phyloP scores from a whole-genome alignment of 176 grass and related monocot species.

The Leersia perrieri region DNA sequence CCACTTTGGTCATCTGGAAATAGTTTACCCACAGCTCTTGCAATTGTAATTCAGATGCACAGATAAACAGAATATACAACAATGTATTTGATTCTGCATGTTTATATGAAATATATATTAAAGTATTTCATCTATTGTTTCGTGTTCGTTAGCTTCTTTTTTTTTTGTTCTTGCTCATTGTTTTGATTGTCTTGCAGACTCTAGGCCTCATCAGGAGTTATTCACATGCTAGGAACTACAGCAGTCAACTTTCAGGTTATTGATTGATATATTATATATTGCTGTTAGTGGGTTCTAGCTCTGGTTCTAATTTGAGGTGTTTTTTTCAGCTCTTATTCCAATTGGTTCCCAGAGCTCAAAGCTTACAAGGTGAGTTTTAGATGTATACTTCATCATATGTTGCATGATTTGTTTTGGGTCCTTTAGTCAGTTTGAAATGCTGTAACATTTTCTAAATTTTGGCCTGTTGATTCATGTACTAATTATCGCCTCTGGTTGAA shows the following conservation, averaged over 20 bases:
- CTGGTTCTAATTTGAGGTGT: background rate
- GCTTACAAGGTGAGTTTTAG: constrained; percentile 28
- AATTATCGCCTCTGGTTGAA: background rate
- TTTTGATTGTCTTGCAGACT: constrained; percentile 37
- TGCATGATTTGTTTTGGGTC: background rate
- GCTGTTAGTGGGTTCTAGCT: background rate
- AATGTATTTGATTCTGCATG: background rate
- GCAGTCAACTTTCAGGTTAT: constrained; percentile 71
- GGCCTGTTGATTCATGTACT: background rate
- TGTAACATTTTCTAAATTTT: background rate
- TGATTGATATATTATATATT: constrained; percentile 9
- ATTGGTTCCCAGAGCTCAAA: constrained; percentile 35
- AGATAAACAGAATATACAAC: background rate
- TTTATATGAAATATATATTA: background rate
- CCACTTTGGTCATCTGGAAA: background rate
- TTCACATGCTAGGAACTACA: constrained; percentile 62
- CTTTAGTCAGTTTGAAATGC: background rate
- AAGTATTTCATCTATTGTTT: background rate
- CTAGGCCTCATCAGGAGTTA: constrained; percentile 62
- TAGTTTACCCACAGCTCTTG: background rate
- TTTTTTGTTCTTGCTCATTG: background rate
- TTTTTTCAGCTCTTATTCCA: constrained; percentile 45
- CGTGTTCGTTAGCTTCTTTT: background rate
- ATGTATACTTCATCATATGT: background rate
- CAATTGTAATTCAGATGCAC: background rate